These are phyloP conservation scores for Ogataea populi-albae DNA, from an alignment of 805 yeast species.

Conservation along the genomic window DNA sequence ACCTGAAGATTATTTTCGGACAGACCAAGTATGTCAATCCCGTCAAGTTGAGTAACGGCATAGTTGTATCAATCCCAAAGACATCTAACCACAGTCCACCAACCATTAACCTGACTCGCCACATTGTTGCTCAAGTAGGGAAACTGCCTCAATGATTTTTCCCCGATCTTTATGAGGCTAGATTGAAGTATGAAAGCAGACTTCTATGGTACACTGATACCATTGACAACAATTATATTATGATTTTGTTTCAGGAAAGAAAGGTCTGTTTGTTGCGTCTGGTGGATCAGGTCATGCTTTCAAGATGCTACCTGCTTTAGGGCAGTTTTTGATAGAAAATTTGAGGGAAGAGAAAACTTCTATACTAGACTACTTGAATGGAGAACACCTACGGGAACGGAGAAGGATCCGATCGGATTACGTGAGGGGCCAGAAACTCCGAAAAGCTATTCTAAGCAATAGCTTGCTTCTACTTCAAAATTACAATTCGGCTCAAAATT, in stretches of 20 bases:
- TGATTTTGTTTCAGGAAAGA: constrained; percentile 33
- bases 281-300: constrained; percentile 39
- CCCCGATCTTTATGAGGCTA: too few species aligned
- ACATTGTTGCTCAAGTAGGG: too few species aligned
- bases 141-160: too few species aligned
- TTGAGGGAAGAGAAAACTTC: constrained; percentile 32
- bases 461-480: constrained; percentile 15
- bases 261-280: constrained; percentile 31
- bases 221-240: too few species aligned
- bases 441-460: constrained; percentile 22
- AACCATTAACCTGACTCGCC: too few species aligned
- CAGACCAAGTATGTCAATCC: constrained; percentile 34
- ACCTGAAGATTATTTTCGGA: constrained; percentile 32
- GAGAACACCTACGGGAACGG: constrained; percentile 29
- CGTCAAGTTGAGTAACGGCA: constrained; percentile 9
- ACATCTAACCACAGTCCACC: too few species aligned
- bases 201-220: too few species aligned
- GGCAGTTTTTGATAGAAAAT: constrained; percentile 31
- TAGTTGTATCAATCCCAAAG: constrained; percentile 30
- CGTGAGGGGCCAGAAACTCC: constrained; percentile 22
- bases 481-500: constrained; percentile 8
- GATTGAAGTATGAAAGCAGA: too few species aligned
- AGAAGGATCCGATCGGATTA: constrained; percentile 30
- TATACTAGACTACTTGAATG: constrained; percentile 34
- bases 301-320: constrained; percentile 35